Evolutionary conservation across 75 land plant genomes (phyloP), one percentile per base, ranked within the genome.

Genomic region (Azolla pinnata): DNA sequence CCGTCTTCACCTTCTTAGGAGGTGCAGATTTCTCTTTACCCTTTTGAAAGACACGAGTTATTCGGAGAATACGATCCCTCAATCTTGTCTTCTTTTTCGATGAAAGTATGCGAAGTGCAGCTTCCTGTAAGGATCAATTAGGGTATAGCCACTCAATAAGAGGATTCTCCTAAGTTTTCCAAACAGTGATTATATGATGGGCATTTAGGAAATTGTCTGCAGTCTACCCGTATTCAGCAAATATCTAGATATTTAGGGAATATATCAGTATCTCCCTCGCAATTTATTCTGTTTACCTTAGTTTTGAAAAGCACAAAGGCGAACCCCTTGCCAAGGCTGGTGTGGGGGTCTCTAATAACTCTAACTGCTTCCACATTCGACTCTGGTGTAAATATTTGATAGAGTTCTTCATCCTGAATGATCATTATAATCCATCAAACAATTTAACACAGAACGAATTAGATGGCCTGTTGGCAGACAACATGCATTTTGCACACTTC

Each of bases 321-420:
- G 62, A 95, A 72, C 27, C 99, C 99, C 72, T 95, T 95, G 2
- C 99, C 85, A 35, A 78, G 21, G 49, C 85, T 83, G 5, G 84
- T 74, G 29, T 78, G 58, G 42, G 84, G 81, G 70, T 95, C 85
- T 72, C 99, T 81, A 46, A 86, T 55, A 29, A 95, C 91, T 24
- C 99, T 70, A 56, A 95, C 69, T 67, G 91, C 99, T 71, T 95
- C 97, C 18, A 95, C 56, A 48, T 71, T 60, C 51, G 81, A 60
- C 52, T 64, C 85, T 44, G 69, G 46, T 4, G 61, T 49, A 65
- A 95, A 95, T 25, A 83, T 58, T 47, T 77, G 78, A 70, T 89
- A 90, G 31, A 95, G 27, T 47, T 89, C 99, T 76, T 95, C 99
- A 81, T 86, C 97, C 96, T 95, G 73, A 28, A 67, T 24, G 29